A percentile compares a stretch with the other conserved stretches of the same genome.
These are phyloP conservation scores for Cytospora paraplurivora DNA, from an alignment of 2,329 filamentous ascomycete genomes.

Conservation along the genomic window DNA sequence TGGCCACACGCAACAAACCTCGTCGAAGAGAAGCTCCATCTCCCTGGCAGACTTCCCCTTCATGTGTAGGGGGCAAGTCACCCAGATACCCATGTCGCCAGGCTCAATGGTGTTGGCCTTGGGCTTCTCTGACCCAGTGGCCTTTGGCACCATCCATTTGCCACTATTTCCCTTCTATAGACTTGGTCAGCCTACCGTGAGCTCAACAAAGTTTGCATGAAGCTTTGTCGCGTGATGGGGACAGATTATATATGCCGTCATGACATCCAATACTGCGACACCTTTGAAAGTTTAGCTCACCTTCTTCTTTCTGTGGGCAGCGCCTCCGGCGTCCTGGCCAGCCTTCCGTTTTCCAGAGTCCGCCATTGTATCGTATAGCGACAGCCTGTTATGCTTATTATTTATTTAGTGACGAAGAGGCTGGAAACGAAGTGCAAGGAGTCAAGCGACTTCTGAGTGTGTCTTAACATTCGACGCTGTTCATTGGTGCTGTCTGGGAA, in stretches of 20 bases:
- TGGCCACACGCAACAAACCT: slow-evolving; percentile 49
- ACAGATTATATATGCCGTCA: background rate
- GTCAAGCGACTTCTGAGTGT: background rate
- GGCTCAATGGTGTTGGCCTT: slow-evolving; percentile 58
- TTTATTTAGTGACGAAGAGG: background rate
- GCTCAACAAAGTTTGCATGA: background rate
- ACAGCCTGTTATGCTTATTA: background rate
- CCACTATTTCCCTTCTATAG: slow-evolving; percentile 54
- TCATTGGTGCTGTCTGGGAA: background rate
- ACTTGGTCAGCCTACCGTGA: slow-evolving; percentile 5
- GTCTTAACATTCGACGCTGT: background rate
- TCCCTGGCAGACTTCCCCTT: slow-evolving; percentile 71
- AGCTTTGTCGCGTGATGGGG: background rate
- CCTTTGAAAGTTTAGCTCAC: background rate
- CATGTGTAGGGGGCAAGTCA: slow-evolving; percentile 72
- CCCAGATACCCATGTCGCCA: slow-evolving; percentile 76
- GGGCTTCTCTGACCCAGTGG: slow-evolving; percentile 46
- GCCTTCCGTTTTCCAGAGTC: slow-evolving; percentile 24
- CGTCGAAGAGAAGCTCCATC: slow-evolving; percentile 65
- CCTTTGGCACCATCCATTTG: slow-evolving; percentile 63
- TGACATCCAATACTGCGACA: background rate
- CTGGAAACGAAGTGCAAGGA: background rate
- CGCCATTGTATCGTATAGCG: slow-evolving; percentile 11
- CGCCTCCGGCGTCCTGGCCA: slow-evolving; percentile 8
- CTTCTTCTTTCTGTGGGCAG: slow-evolving; percentile 26